Evolutionary conservation across 805 yeast genomes (phyloP).

Genomic region (Starmerella gropengiesseri): DNA sequence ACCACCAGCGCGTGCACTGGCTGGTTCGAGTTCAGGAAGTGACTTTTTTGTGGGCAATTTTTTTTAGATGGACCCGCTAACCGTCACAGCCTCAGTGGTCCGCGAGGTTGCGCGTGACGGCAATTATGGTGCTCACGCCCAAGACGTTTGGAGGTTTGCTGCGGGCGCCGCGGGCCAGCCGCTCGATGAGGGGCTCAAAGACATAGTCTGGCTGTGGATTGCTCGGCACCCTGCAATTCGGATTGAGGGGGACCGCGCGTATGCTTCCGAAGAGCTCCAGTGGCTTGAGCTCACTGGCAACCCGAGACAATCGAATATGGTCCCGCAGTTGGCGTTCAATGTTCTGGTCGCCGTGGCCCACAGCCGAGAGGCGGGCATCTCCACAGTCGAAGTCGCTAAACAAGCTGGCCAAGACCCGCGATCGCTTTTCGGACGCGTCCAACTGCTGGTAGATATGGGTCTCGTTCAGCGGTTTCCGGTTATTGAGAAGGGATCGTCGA

Average conservation of each 20-base stretch:
- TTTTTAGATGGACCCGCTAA: slow-evolving; percentile 3
- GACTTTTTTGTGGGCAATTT: background rate
- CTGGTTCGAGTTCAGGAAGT: slow-evolving; percentile 2
- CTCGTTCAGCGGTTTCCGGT: slow-evolving; percentile 31
- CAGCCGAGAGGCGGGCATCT: slow-evolving; percentile 32
- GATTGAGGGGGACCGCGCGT: slow-evolving; percentile 18
- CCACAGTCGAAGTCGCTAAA: slow-evolving; percentile 30
- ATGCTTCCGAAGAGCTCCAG: slow-evolving; percentile 29
- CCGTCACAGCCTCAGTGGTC: slow-evolving; percentile 2
- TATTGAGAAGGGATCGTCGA: slow-evolving; percentile 27
- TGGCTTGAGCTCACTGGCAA: slow-evolving; percentile 32
- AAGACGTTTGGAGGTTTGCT: slow-evolving; percentile 1
- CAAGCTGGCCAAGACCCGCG: slow-evolving; percentile 35
- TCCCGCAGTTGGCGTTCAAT: slow-evolving; percentile 33
- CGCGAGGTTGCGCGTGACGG: slow-evolving; percentile 7
- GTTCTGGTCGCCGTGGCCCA: slow-evolving; percentile 33
- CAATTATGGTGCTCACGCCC: background rate
- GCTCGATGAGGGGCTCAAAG: slow-evolving; percentile 14
- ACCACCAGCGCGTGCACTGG: background rate
- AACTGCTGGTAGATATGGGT: slow-evolving; percentile 27
- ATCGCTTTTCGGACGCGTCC: slow-evolving; percentile 31
- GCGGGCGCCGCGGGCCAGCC: slow-evolving; percentile 5
- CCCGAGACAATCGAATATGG: slow-evolving; percentile 25
- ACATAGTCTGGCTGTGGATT: slow-evolving; percentile 20
- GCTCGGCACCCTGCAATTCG: slow-evolving; percentile 10